phyloP scores from a whole-genome alignment of 2,329 filamentous ascomycete genomes.

The Cercospora sp. region DNA sequence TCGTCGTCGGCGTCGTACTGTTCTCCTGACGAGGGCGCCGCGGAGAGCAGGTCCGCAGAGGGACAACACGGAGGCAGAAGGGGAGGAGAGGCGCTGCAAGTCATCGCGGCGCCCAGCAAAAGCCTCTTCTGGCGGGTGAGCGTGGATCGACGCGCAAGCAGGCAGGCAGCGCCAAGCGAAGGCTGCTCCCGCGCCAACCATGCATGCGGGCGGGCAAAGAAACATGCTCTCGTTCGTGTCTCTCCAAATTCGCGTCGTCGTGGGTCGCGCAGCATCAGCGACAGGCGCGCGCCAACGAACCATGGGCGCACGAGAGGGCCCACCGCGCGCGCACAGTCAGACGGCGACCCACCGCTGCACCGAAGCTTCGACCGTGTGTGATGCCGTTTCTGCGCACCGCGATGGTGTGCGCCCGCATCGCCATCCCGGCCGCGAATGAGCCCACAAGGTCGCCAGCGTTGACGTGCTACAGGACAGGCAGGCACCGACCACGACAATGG shows the following conservation, averaged over 20 bases:
- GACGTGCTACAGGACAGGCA: background rate
- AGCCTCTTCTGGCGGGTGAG: background rate
- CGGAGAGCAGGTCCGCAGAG: background rate
- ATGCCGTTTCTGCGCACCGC: background rate
- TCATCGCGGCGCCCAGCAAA: background rate
- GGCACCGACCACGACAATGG: background rate
- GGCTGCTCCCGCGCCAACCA: background rate
- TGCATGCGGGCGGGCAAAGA: background rate
- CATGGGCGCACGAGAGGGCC: background rate
- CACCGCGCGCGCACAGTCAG: background rate
- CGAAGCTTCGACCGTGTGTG: background rate
- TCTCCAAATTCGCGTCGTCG: background rate
- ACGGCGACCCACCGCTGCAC: background rate
- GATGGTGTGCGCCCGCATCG: background rate
- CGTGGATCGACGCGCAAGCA: background rate
- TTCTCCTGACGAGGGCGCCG: background rate
- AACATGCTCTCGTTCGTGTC: background rate
- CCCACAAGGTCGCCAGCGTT: background rate
- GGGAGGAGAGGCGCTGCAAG: background rate
- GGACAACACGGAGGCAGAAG: background rate
- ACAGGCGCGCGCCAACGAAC: background rate
- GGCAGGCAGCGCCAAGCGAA: background rate
- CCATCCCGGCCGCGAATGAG: background rate
- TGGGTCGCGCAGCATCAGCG: background rate
- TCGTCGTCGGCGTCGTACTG: background rate